phyloP scores from a whole-genome alignment of 164 flowering plant species.

The Vitis vinifera region ASM3070453v1 NC_081811.1:25343501-25344000 shows the following conservation, averaged over 20 bases:
- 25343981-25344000: constrained; percentile 45
- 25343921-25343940: constrained; percentile 47
- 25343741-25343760: constrained; percentile 59
- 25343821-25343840: constrained; percentile 50
- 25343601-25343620: constrained; percentile 30
- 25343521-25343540: constrained; percentile 47
- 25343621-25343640: constrained; percentile 37
- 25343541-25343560: constrained; percentile 31
- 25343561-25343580: constrained; percentile 40
- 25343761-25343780: constrained; percentile 41
- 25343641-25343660: constrained; percentile 39
- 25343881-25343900: constrained; percentile 28
- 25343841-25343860: constrained; percentile 51
- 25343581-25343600: constrained; percentile 24
- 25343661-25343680: constrained; percentile 40
- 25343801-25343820: constrained; percentile 29
- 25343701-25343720: constrained; percentile 36
- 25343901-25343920: constrained; percentile 33
- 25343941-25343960: constrained; percentile 57
- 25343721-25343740: constrained; percentile 38
- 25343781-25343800: constrained; percentile 25
- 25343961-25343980: constrained; percentile 47
- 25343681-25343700: constrained; percentile 39
- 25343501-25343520: constrained; percentile 35
- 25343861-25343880: constrained; percentile 36